Conservation (phyloP, 2,329 filamentous ascomycete species). For the Phialophora macrospora region DNA sequence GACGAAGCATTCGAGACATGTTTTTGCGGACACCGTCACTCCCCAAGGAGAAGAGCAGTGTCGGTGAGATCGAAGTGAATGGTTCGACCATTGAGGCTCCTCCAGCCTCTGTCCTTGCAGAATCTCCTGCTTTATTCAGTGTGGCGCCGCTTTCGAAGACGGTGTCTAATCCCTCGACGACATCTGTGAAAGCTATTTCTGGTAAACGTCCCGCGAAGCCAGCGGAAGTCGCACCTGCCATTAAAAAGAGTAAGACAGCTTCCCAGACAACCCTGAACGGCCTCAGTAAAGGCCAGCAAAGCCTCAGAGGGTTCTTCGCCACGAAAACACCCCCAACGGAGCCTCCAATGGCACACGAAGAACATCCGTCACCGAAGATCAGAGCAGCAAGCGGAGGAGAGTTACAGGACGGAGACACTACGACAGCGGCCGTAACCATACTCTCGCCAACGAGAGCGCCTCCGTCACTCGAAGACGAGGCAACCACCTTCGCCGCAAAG, state of each 20-base stretch:
- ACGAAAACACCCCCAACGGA: constrained; percentile 49
- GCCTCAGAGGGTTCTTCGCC: constrained; percentile 80
- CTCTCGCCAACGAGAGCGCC: constrained; percentile 19
- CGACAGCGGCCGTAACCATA: not conserved
- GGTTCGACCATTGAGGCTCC: not conserved
- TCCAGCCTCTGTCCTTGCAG: not conserved
- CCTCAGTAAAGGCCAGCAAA: constrained; percentile 60
- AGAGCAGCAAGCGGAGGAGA: constrained; percentile 2
- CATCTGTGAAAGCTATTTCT: constrained; percentile 32
- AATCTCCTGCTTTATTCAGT: not conserved
- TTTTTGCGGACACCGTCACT: constrained; percentile 61
- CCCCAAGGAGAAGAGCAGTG: not conserved
- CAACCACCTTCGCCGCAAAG: constrained; percentile 70
- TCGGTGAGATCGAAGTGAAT: not conserved
- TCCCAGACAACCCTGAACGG: constrained; percentile 39
- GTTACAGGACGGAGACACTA: not conserved
- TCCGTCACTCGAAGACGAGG: constrained; percentile 47
- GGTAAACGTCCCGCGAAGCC: constrained; percentile 49
- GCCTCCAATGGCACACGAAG: not conserved
- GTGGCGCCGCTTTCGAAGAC: constrained; percentile 13
- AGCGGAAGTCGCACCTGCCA: constrained; percentile 41
- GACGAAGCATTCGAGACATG: constrained; percentile 74
- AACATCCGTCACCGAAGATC: constrained; percentile 2
- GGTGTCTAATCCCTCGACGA: constrained; percentile 10
- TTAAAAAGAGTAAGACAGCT: constrained; percentile 59